A percentile compares a stretch with the other conserved stretches of the same genome.
Conservation (phyloP, 345 rosid genomes). For the Pelargonium nanum region DNA sequence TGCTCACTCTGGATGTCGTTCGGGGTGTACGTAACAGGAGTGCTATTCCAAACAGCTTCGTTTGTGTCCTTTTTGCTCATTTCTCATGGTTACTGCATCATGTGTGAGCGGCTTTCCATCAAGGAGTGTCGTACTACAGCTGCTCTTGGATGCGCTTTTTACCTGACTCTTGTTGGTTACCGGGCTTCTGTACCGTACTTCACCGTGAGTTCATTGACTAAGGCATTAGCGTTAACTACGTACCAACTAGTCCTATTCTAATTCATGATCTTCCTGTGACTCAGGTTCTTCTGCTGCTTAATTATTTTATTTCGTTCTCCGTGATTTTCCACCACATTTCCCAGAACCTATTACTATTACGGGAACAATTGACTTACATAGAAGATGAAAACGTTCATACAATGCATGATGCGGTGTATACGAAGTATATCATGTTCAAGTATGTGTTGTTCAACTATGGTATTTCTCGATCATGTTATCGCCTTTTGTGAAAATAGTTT, state of each 20-base stretch:
- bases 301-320: slow-evolving; percentile 67
- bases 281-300: slow-evolving; percentile 76
- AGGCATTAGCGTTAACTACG: too few relatives aligned
- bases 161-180: slow-evolving; percentile 85
- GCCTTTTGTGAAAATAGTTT: not conserved
- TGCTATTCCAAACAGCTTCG: slow-evolving; percentile 84
- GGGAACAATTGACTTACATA: slow-evolving; percentile 59
- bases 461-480: not conserved
- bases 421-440: slow-evolving; percentile 85
- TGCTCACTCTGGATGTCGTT: slow-evolving; percentile 96
- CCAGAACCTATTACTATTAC: slow-evolving; percentile 50
- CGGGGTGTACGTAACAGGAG: slow-evolving; percentile 88
- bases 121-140: slow-evolving; percentile 74
- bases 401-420: slow-evolving; percentile 70
- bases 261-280: slow-evolving; percentile 1
- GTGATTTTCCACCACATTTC: slow-evolving; percentile 77
- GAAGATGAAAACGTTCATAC: slow-evolving; percentile 79
- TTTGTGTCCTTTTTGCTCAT: slow-evolving; percentile 81
- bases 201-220: slow-evolving; percentile 40
- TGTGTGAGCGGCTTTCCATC: slow-evolving; percentile 70
- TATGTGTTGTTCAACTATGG: slow-evolving; percentile 19
- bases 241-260: not conserved
- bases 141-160: slow-evolving; percentile 71
- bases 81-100: slow-evolving; percentile 88
- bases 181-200: slow-evolving; percentile 88